A percentile compares a stretch with the other conserved stretches of the same genome.
Evolutionary conservation across 306 rosid genomes (phyloP).

Genomic region (Dryas drummondii): DNA sequence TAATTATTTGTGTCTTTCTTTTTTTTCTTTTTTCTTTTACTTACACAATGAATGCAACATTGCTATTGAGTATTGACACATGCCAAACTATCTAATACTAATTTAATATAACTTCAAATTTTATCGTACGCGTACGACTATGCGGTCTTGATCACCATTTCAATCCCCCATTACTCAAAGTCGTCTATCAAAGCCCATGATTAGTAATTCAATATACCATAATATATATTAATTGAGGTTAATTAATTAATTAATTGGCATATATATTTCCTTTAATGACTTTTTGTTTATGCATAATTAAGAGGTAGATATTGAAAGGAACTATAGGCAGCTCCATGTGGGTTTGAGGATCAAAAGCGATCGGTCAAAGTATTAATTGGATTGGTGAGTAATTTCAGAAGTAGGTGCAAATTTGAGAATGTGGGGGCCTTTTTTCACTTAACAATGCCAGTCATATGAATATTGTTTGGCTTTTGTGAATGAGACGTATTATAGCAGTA

Average conservation of each 20-base stretch:
- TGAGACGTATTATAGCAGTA: neutral
- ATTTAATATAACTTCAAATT: no score
- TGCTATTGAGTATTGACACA: neutral
- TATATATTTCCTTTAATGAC: neutral
- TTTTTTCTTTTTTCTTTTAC: neutral
- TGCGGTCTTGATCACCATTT: neutral
- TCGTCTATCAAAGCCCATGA: neutral
- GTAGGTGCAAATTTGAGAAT: constrained; percentile 37
- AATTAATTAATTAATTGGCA: neutral
- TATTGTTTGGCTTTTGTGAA: constrained; percentile 22
- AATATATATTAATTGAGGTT: neutral
- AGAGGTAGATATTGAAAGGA: constrained; percentile 23
- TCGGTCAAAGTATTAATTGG: constrained; percentile 38
- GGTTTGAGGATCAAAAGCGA: constrained; percentile 41
- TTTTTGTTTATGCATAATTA: neutral
- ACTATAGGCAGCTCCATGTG: constrained; percentile 38
- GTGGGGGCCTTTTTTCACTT: constrained; percentile 19
- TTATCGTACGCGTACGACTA: neutral
- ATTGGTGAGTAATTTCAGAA: constrained; percentile 36
- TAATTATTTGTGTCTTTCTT: neutral
- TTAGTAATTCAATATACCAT: neutral
- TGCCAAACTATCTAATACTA: neutral
- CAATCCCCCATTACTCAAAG: neutral
- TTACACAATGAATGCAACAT: neutral
- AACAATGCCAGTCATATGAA: constrained; percentile 39